Conservation (phyloP, 2,329 filamentous ascomycete genomes). For the Colletotrichum aenigma region DNA sequence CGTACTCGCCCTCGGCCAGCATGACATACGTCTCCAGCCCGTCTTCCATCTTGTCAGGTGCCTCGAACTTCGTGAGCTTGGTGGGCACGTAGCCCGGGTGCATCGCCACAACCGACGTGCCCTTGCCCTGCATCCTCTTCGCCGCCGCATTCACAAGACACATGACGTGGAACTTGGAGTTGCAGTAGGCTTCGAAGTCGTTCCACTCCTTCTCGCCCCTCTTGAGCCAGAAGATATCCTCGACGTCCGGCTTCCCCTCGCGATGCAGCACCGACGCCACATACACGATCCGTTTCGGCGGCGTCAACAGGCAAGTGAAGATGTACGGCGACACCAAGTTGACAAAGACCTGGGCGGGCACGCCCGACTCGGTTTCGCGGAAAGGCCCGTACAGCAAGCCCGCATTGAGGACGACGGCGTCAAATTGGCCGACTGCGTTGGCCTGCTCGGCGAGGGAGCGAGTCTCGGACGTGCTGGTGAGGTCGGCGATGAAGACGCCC, state of each 20-base stretch:
- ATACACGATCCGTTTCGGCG: slow-evolving; percentile 23
- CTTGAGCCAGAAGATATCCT: slow-evolving; percentile 25
- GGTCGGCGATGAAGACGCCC: slow-evolving; percentile 22
- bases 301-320: slow-evolving; percentile 21
- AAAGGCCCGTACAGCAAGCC: slow-evolving; percentile 22
- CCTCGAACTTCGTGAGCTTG: slow-evolving; percentile 20
- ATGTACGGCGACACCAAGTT: slow-evolving; percentile 27
- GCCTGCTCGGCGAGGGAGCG: slow-evolving; percentile 24
- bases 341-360: slow-evolving; percentile 24
- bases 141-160: slow-evolving; percentile 24
- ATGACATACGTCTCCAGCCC: slow-evolving; percentile 17
- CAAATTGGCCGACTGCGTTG: slow-evolving; percentile 24
- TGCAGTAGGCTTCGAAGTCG: slow-evolving; percentile 24
- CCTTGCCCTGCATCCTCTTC: slow-evolving; percentile 16
- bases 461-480: slow-evolving; percentile 23
- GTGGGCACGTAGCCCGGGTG: slow-evolving; percentile 27
- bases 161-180: slow-evolving; percentile 25
- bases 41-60: slow-evolving; percentile 21
- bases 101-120: slow-evolving; percentile 21
- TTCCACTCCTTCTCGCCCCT: slow-evolving; percentile 20
- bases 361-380: slow-evolving; percentile 22
- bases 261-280: slow-evolving; percentile 23
- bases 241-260: slow-evolving; percentile 14
- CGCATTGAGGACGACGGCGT: slow-evolving; percentile 24
- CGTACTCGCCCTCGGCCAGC: slow-evolving; percentile 25